Base-by-base conservation (phyloP, 1,139 yeast species). In the Taiozyma sp. region DNA sequence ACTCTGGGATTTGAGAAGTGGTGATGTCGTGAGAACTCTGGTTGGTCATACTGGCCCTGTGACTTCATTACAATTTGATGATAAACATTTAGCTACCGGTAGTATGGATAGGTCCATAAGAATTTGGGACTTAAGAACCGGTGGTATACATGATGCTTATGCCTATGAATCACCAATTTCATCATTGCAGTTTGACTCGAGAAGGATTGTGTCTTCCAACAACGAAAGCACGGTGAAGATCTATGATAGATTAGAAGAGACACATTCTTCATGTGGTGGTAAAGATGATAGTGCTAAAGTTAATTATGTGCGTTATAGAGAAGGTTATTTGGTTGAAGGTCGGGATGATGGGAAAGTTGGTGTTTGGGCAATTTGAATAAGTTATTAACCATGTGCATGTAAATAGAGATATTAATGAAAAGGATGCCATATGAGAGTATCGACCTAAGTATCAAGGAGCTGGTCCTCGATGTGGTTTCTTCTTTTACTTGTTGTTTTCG, bases 41-140 rank as follows among this genome's bases (percentile, higher is more conserved):
- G 73, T 80, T 43, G 92, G 92, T 1, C 93, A 85, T 64, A 81
- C 87, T 0, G 87, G 83, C 2, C 81, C 90, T 4, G 80, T 87
- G 19, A 81, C 91, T 0, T 73, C 85, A 43, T 69, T 87, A 42
- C 87, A 83, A 63, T 86, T 87, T 66, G 90, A 86, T 64, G 83
- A 82, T 30, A 70, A 70, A 51, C 79, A 81, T 61, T 66, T 87
- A 45, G 76, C 83, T 10, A 80, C 90, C 4, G 90, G 91, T 19
- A 79, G 86, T 45, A 67, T 73, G 36, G 92, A 86, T 62, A 71
- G 85, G 50, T 80, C 85, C 14, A 75, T 85, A 12, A 73, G 89
- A 50, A 73, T 84, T 27, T 86, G 93, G 92, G 92, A 85, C 64
- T 68, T 86, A 43, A 73, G 91, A 54, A 82, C 82, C 0, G 92